Evolutionary conservation across 441 rosid genomes (phyloP).

Genomic region (Populus hybrid): DNA sequence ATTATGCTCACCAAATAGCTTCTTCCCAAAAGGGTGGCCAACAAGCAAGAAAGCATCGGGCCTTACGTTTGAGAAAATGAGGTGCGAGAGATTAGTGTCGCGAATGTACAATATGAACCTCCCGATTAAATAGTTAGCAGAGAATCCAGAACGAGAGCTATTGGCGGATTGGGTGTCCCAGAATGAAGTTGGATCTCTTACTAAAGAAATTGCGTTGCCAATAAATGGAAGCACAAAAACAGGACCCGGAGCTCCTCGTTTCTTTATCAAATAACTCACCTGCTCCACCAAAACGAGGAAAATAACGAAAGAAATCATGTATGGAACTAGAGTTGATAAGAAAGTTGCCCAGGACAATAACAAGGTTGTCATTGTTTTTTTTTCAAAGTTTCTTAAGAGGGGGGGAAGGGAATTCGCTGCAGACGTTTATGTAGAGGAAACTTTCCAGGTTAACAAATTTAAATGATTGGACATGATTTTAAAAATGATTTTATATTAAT

Average conservation of each 20-base stretch:
- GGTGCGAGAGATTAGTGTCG: constrained; percentile 61
- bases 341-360: not conserved
- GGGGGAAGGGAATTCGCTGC: not conserved
- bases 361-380: no score
- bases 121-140: constrained; percentile 65
- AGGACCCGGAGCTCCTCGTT: constrained; percentile 60
- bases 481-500: no score
- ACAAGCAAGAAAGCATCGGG: constrained; percentile 67
- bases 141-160: constrained; percentile 43
- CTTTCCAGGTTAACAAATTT: no score
- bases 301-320: constrained; percentile 29
- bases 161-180: constrained; percentile 53
- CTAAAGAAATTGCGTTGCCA: constrained; percentile 54
- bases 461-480: no score
- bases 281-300: constrained; percentile 52
- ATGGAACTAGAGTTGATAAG: constrained; percentile 22
- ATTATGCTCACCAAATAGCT: constrained; percentile 80
- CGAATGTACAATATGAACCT: constrained; percentile 62
- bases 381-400: no score
- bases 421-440: not conserved
- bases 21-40: constrained; percentile 87
- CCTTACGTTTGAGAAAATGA: constrained; percentile 65
- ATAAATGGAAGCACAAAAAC: constrained; percentile 53
- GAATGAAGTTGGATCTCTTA: constrained; percentile 56
- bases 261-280: constrained; percentile 52